Evolutionary conservation across 768 basidiomycete species (phyloP).

Genomic region (Bullera alba): DNA sequence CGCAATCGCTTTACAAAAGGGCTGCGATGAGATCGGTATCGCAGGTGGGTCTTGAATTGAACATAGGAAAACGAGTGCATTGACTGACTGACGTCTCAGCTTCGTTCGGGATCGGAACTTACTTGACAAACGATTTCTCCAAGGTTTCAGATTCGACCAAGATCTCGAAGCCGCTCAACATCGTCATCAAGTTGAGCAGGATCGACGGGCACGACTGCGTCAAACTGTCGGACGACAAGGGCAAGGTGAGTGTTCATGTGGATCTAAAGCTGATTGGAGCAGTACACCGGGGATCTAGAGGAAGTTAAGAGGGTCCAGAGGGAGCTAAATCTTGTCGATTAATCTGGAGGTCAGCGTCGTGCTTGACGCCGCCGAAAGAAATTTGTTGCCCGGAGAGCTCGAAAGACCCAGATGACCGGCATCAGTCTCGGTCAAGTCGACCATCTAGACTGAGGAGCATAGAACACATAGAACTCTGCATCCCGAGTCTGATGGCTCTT

Average conservation of each 20-base stretch:
- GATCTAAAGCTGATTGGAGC: constrained; percentile 24
- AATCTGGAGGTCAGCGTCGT: no score
- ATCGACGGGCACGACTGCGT: constrained; percentile 71
- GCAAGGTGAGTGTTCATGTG: constrained; percentile 55
- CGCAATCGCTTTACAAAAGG: constrained; percentile 61
- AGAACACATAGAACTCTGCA: no score
- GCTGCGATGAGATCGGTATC: constrained; percentile 68
- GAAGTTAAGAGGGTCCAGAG: constrained; percentile 59
- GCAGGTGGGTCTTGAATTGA: constrained; percentile 46
- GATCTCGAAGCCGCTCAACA: constrained; percentile 56
- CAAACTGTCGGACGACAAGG: constrained; percentile 88
- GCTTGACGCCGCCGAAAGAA: no score
- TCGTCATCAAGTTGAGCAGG: constrained; percentile 83
- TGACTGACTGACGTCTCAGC: constrained; percentile 50
- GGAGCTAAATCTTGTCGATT: constrained; percentile 1
- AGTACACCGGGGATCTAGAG: constrained; percentile 63
- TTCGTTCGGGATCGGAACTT: constrained; percentile 89
- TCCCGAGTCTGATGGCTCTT: no score
- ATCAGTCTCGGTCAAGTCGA: no score
- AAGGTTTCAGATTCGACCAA: constrained; percentile 41
- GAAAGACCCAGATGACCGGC: no score
- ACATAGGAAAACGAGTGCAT: constrained; percentile 35
- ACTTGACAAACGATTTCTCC: constrained; percentile 78
- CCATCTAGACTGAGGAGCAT: no score
- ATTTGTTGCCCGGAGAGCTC: no score